Conservation (phyloP, 2,329 filamentous ascomycete species). For the Ophiostoma angusticollis region DNA sequence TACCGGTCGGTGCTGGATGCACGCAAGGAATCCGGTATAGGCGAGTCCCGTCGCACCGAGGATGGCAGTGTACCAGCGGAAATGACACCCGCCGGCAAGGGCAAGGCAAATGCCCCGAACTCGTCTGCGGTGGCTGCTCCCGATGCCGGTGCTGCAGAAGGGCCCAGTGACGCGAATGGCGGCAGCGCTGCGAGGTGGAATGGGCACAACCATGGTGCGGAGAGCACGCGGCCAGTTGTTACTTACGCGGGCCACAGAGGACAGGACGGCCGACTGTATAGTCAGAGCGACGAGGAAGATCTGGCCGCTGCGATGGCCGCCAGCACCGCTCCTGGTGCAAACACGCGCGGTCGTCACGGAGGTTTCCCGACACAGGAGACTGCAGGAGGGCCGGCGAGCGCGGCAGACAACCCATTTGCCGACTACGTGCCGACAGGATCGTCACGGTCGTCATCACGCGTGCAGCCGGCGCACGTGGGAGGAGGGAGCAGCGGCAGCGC, state of each 20-base stretch:
- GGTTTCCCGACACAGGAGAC: neutral
- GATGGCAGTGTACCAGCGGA: conserved; percentile 17
- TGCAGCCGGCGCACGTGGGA: conserved; percentile 2
- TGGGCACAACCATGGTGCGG: neutral
- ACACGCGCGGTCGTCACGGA: neutral
- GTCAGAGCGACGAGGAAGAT: conserved; percentile 8
- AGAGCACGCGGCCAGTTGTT: neutral
- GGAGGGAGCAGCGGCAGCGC: conserved; percentile 1
- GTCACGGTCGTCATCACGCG: conserved; percentile 10
- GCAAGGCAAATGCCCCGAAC: conserved; percentile 14
- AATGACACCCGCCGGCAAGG: conserved; percentile 16
- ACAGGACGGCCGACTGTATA: neutral
- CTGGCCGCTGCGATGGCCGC: conserved; percentile 14
- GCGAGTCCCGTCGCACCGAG: conserved; percentile 17
- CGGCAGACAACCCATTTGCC: conserved; percentile 9
- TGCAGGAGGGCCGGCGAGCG: conserved; percentile 2
- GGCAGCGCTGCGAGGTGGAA: neutral
- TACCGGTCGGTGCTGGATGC: conserved; percentile 64
- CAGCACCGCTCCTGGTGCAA: conserved; percentile 9
- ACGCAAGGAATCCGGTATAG: conserved; percentile 39
- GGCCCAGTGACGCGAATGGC: conserved; percentile 11
- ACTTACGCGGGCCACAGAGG: neutral
- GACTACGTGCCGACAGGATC: conserved; percentile 6
- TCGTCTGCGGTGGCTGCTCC: conserved; percentile 4
- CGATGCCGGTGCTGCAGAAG: neutral